These are phyloP conservation scores for Lithocarpus polystachyus DNA, from an alignment of 306 rosid genomes.

Conservation along the genomic window DNA sequence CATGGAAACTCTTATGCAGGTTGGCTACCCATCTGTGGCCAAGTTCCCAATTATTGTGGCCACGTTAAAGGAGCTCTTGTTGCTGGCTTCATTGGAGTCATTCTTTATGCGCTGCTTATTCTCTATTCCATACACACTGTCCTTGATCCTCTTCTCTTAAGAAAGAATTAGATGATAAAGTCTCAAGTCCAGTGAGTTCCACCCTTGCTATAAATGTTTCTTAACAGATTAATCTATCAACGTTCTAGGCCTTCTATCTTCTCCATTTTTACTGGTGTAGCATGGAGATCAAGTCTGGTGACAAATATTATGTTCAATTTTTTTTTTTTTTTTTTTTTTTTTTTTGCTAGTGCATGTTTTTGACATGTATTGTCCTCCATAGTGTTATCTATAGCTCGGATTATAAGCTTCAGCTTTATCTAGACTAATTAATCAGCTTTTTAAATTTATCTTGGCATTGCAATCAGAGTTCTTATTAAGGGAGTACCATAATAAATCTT, in stretches of 20 bases:
- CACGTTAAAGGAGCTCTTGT: constrained; percentile 52
- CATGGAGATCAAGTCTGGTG: background rate
- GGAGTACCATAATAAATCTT: no score
- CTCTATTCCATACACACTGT: constrained; percentile 28
- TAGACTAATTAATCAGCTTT: no score
- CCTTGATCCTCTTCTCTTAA: background rate
- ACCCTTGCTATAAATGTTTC: no score
- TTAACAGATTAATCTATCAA: background rate
- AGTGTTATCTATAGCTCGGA: no score
- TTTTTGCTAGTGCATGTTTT: no score
- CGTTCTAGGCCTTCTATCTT: background rate
- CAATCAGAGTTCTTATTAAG: no score
- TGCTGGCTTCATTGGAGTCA: constrained; percentile 41
- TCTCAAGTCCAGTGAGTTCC: background rate
- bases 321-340: no score
- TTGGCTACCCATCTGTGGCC: constrained; percentile 77
- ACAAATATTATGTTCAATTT: background rate
- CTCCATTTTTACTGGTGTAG: background rate
- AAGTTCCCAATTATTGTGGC: constrained; percentile 57
- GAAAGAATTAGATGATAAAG: constrained; percentile 10
- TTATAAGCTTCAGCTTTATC: no score
- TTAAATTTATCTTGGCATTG: no score
- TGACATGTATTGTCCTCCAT: no score
- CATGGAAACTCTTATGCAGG: constrained; percentile 66
- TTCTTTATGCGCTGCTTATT: constrained; percentile 43